Percentiles rank a stretch among this genome's conserved stretches.
Conservation (phyloP, 192 early-diverging fungal genomes). For the Umbelopsis vinacea region DNA sequence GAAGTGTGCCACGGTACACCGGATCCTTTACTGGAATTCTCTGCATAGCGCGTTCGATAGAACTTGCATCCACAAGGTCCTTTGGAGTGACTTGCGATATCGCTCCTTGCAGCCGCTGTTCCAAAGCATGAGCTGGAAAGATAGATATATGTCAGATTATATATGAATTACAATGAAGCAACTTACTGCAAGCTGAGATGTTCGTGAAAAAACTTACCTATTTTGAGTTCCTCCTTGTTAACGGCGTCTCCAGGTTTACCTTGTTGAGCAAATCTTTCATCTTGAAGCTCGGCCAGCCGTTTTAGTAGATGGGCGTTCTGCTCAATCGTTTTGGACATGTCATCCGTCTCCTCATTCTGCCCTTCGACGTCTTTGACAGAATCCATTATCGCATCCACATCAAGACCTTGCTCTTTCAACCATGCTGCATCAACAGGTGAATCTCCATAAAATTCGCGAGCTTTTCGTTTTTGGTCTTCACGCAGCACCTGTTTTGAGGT, state of each 20-base stretch:
- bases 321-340: conserved; percentile 37
- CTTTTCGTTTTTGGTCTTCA: conserved; percentile 26
- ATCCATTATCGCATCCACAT: conserved; percentile 25
- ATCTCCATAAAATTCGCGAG: conserved; percentile 5
- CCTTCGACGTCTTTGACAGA: background rate
- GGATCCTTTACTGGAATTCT: conserved; percentile 47
- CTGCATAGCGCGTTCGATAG: conserved; percentile 46
- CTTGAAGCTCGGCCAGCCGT: conserved; percentile 47
- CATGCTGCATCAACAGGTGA: conserved; percentile 26
- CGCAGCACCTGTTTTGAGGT: conserved; percentile 28
- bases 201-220: conserved; percentile 48
- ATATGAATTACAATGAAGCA: background rate
- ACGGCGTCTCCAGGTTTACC: conserved; percentile 23
- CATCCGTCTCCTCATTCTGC: conserved; percentile 6
- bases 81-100: conserved; percentile 42
- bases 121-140: background rate
- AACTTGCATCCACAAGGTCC: conserved; percentile 35
- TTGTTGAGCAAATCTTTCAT: conserved; percentile 49
- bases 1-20: conserved; percentile 51
- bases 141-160: background rate
- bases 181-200: too few relatives aligned
- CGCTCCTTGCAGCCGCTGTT: conserved; percentile 30
- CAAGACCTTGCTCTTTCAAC: conserved; percentile 35
- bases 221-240: conserved; percentile 41
- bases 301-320: conserved; percentile 44